These are phyloP conservation scores for Herpetomonas tarakana DNA, from an alignment of 208 protist species.

Conservation along the genomic window DNA sequence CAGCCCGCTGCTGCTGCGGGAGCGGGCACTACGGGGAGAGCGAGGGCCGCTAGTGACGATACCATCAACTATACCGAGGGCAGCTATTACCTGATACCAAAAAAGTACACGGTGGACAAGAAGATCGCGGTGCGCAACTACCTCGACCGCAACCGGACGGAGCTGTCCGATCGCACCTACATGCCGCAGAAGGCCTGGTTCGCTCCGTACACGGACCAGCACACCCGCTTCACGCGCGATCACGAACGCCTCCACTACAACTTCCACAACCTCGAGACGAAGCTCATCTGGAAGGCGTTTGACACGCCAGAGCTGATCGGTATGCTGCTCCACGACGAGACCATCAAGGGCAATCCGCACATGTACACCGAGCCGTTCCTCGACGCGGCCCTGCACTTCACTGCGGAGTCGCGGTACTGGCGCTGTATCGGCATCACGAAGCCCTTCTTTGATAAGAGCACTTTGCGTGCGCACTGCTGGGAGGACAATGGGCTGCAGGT, in stretches of 20 bases:
- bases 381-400: constrained; percentile 78
- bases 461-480: constrained; percentile 87
- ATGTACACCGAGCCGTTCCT: constrained; percentile 73
- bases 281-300: constrained; percentile 88
- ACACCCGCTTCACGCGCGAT: constrained; percentile 33
- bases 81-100: constrained; percentile 57
- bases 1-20: background rate
- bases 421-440: constrained; percentile 90
- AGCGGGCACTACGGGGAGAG: background rate
- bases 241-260: constrained; percentile 64
- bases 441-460: constrained; percentile 83
- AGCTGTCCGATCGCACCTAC: constrained; percentile 88
- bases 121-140: constrained; percentile 83
- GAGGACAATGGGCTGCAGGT: constrained; percentile 79
- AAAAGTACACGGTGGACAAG: constrained; percentile 67
- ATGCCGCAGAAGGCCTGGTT: constrained; percentile 88
- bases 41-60: background rate
- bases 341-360: constrained; percentile 65
- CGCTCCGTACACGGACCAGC: constrained; percentile 42
- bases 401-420: constrained; percentile 84
- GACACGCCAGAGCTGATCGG: constrained; percentile 84
- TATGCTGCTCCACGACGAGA: constrained; percentile 86
- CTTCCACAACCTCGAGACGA: constrained; percentile 85
- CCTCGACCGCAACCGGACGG: constrained; percentile 84
- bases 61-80: constrained; percentile 47